Evolutionary conservation across 371 early-diverging fungal species (phyloP), one percentile per base, ranked within the genome.

Genomic region (Rhizopus sp.): DNA sequence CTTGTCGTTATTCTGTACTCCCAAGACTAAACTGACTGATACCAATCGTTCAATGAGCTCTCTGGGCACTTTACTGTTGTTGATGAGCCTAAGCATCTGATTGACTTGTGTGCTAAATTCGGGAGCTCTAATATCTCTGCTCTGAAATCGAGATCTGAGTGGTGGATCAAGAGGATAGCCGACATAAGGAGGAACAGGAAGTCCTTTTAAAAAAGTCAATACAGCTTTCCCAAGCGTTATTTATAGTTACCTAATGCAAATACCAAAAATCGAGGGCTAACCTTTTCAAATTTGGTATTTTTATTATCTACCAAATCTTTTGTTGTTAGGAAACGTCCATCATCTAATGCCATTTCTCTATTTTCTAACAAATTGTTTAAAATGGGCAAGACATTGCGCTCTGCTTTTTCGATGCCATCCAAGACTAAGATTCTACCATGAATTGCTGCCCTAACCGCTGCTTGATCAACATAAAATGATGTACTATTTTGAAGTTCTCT

Each of bases 321-420:
- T 31, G 87, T 80, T 9, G 89, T 87, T 46, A 93, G 75, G 68
- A 90, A 91, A 3, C 90, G 79, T 16, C 93, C 93, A 64, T 93
- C 92, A 55, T 93, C 94, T 37, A 93, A 72, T 30, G 85, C 71
- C 92, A 93, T 92, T 75, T 93, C 94, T 42, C 94, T 75, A 62
- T 93, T 93, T 64, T 93, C 94, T 42, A 93, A 65, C 53, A 93
- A 67, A 64, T 93, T 93, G 74, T 93, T 93, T 57, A 93, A 70
- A 29, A 93, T 87, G 3, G 94, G 94, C 44, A 93, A 70, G 1
- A 93, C 91, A 57, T 93, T 93, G 13, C 94, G 84, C 55, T 93
- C 94, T 0, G 93, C 92, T 61, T 91, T 90, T 66, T 91, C 90
- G 51, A 92, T 85, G 29, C 92, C 92, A 59, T 93, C 94, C 54